Evolutionary conservation across 139 green algal genomes (phyloP), one percentile per base, ranked within the genome.

Genomic region (Microglena sp.): DNA sequence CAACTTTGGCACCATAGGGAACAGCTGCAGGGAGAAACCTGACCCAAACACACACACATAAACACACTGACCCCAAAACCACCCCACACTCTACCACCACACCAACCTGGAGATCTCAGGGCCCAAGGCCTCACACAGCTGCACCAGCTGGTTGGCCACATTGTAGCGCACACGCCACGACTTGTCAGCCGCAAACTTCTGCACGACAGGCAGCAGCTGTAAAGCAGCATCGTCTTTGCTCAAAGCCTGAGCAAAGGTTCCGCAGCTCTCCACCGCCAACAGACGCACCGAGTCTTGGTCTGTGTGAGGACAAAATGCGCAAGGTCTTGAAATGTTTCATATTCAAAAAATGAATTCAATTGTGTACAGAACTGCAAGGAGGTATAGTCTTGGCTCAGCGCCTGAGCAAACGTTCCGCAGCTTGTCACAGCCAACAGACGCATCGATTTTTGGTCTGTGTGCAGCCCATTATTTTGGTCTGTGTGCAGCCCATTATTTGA

Each of bases 381-480:
- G 27, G 81, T 86, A 7, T 97, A 90, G 2, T 90, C 71, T 21
- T 70, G 68, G 24, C 67, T 72, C 22, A 98, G 68, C 21, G 92
- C 71, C 34, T 76, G 64, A 3, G 89, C 93, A 55, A 99, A 82
- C 0, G 85, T 77, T 1, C 86, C 84, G 54, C 89, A 97, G 54
- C 76, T 82, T 65, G 96, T 89, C 24, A 98, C 94, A 18, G 92
- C 90, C 24, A 99, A 83, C 65, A 99, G 76, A 26, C 94, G 81
- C 40, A 99, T 94, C 3, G 86, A 96, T 77, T 99, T 94, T 74
- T 99, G 94, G 33, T 99, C 93, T 90, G 78, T 32, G 50, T 11
- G 21, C n/a, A n/a, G n/a, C n/a, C n/a, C n/a, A n/a, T n/a, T n/a
- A n/a, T 99, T 94, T 74, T 99, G 94, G 33, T 99, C 93, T 90